Base-by-base conservation (phyloP, 345 rosid species). In the Angophora floribunda region DNA sequence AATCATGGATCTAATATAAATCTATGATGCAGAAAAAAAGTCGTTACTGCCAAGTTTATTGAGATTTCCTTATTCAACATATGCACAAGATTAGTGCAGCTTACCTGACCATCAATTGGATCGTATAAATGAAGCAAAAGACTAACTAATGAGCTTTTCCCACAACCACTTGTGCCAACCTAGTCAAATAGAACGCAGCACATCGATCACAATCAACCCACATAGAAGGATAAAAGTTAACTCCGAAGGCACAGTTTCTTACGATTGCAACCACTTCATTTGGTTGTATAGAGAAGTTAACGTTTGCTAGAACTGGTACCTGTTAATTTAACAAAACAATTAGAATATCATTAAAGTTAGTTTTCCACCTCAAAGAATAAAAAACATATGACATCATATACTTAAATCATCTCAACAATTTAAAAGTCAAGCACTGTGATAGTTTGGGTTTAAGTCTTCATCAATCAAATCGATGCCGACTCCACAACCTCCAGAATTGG, bases 81-180 rank as follows among this genome's bases (percentile, higher is more conserved):
- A 9, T 4, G 7, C 82, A 17, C 82, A 36, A 45, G 85, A n/a
- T 7, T 26, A 59, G 49, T 53, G 70, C 44, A 86, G 86, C 91
- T 86, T 89, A 92, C 93, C 92, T 91, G 95, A 88, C 95, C 95
- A 30, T 55, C 80, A 85, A 45, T 87, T 70, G 93, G 95, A 51
- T 93, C 90, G 85, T 93, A 93, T 49, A 93, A 90, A 52, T 91
- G 92, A 53, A 93, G 93, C 86, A 93, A 86, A 45, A 93, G 93
- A 90, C 86, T 89, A 52, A 93, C 89, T 63, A 93, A 86, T 16
- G 95, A 89, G 93, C 89, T 93, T 88, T 93, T 93, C 55, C 95
- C 95, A 50, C 95, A 91, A 85, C 95, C 93, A 88, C 95, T 92
- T 70, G 89, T 86, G 61, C 95, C 95, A 85, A 91, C 93, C 95